Conservation (phyloP, 2,329 filamentous ascomycete genomes). For the Monilinia vaccinii-corymbosi region DNA sequence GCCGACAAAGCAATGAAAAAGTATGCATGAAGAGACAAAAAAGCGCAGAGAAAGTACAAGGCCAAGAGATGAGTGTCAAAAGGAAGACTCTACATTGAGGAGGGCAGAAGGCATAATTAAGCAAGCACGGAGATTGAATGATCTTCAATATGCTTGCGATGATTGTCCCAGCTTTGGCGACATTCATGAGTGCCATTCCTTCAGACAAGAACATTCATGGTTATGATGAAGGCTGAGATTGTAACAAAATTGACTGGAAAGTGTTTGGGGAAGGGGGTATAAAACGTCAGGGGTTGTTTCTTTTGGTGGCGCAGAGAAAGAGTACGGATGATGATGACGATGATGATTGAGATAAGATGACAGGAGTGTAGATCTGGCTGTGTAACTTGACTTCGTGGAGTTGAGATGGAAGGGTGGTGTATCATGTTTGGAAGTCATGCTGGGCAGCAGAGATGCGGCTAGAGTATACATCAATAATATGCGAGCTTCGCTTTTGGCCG, state of each 20-base stretch:
- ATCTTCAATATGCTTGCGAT: conserved; percentile 14
- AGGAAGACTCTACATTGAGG: conserved; percentile 9
- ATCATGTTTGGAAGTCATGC: neutral
- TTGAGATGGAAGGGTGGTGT: neutral
- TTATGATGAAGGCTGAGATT: conserved; percentile 4
- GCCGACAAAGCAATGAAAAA: conserved; percentile 24
- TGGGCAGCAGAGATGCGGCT: too few relatives aligned
- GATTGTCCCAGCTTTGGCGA: neutral
- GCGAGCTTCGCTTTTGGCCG: neutral
- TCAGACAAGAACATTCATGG: neutral
- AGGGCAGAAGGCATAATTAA: conserved; percentile 22
- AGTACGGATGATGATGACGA: conserved; percentile 1
- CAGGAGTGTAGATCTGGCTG: neutral
- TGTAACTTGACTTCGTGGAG: neutral
- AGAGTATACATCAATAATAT: neutral
- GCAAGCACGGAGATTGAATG: conserved; percentile 13
- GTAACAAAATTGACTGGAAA: neutral
- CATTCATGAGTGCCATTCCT: conserved; percentile 4
- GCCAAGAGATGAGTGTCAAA: conserved; percentile 1
- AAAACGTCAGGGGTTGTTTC: neutral
- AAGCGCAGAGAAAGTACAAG: neutral
- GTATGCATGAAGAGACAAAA: conserved; percentile 7
- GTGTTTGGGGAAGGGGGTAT: conserved; percentile 3
- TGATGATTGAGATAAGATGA: conserved; percentile 8
- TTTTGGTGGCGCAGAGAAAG: neutral